Evolutionary conservation across 2,329 filamentous ascomycete species (phyloP).

Genomic region (Diaporthe sp.): DNA sequence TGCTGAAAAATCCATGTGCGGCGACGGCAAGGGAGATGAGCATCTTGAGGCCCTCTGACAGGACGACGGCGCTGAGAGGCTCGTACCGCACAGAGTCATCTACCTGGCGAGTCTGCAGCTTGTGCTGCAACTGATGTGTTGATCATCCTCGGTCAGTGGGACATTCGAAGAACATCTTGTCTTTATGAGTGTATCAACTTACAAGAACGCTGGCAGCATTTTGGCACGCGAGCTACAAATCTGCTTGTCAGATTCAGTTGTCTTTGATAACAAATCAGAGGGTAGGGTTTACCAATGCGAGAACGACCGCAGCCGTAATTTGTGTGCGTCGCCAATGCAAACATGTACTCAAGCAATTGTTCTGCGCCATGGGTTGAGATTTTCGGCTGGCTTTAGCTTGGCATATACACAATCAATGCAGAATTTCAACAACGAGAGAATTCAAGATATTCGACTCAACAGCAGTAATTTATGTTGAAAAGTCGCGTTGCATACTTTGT

Average conservation of each 20-base stretch:
- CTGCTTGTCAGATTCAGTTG: neutral
- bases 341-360: no score
- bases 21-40: neutral
- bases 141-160: neutral
- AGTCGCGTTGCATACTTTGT: neutral
- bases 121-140: conserved; percentile 14
- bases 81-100: conserved; percentile 6
- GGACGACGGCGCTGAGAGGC: neutral
- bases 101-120: neutral
- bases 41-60: conserved; percentile 8
- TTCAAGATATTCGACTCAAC: no score
- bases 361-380: neutral
- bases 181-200: neutral
- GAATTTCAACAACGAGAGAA: neutral
- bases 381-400: neutral
- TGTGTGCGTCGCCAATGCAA: neutral
- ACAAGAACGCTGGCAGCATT: conserved; percentile 8
- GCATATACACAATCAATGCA: neutral
- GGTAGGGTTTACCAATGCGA: neutral
- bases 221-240: neutral
- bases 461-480: neutral
- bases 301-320: conserved; percentile 3
- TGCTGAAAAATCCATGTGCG: neutral
- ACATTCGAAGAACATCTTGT: neutral
- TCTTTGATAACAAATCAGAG: neutral